These are phyloP conservation scores for Tephrocybe sp. DNA, from an alignment of 768 basidiomycete species.

Conservation along the genomic window DNA sequence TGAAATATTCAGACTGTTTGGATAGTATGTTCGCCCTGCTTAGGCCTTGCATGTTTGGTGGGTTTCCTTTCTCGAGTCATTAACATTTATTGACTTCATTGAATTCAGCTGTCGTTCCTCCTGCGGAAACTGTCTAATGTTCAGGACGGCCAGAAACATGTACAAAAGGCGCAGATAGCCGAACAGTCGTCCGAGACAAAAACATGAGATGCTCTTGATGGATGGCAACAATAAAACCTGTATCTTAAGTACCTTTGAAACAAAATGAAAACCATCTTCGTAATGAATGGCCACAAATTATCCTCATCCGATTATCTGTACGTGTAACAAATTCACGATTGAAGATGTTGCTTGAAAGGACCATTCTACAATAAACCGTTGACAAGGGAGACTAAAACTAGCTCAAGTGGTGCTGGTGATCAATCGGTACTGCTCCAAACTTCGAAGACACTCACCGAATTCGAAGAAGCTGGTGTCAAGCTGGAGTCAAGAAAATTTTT, in stretches of 20 bases:
- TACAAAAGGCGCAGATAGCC: slow-evolving; percentile 3
- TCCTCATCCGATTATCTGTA: no score
- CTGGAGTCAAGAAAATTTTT: no score
- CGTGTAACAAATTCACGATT: no score
- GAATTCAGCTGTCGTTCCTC: slow-evolving; percentile 38
- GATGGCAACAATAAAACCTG: neutral
- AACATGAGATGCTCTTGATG: neutral
- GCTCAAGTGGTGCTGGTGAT: no score
- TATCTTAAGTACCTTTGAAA: no score
- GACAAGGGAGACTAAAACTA: no score
- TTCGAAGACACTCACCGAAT: slow-evolving; percentile 11
- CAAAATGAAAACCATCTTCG: no score
- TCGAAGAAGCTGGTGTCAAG: no score
- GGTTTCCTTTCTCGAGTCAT: slow-evolving; percentile 12
- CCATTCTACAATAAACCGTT: no score
- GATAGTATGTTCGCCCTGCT: slow-evolving; percentile 69
- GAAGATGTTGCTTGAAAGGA: no score
- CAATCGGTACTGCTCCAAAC: no score
- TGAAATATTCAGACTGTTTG: slow-evolving; percentile 56
- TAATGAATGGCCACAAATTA: no score
- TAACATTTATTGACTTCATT: neutral
- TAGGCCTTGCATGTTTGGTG: slow-evolving; percentile 66
- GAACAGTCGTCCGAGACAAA: slow-evolving; percentile 11
- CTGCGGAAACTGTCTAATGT: slow-evolving; percentile 39
- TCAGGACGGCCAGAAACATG: slow-evolving; percentile 19